phyloP scores from a whole-genome alignment of 371 early-diverging fungal species.

The Mortierella sp. region DNA sequence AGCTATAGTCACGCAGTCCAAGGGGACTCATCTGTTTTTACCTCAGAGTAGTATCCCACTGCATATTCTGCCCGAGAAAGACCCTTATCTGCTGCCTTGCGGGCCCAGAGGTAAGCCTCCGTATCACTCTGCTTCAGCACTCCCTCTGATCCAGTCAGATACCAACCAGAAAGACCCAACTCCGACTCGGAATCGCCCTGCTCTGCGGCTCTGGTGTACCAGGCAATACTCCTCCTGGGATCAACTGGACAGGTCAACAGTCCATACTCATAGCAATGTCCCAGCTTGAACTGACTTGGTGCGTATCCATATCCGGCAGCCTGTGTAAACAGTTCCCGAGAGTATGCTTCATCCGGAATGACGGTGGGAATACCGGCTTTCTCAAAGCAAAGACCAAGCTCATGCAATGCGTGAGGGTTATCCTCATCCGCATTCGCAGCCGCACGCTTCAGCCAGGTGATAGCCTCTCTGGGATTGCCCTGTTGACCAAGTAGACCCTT shows the following conservation, averaged over 20 bases:
- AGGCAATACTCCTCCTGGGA: slow-evolving; percentile 92
- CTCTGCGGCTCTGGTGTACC: slow-evolving; percentile 95
- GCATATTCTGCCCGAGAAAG: slow-evolving; percentile 90
- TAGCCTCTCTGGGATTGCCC: slow-evolving; percentile 84
- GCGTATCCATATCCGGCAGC: slow-evolving; percentile 95
- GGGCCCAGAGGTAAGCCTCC: slow-evolving; percentile 91
- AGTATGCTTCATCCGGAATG: slow-evolving; percentile 85
- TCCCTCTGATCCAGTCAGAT: slow-evolving; percentile 87
- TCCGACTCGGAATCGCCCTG: slow-evolving; percentile 86
- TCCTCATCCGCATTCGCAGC: slow-evolving; percentile 89
- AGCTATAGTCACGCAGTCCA: no score
- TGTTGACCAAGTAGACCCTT: slow-evolving; percentile 81
- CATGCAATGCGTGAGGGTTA: slow-evolving; percentile 94
- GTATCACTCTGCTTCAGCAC: slow-evolving; percentile 82
- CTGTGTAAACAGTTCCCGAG: slow-evolving; percentile 89
- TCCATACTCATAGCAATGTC: slow-evolving; percentile 95
- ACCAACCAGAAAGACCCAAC: slow-evolving; percentile 91
- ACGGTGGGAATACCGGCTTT: slow-evolving; percentile 81
- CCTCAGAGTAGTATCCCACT: slow-evolving; percentile 87
- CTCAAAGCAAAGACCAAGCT: slow-evolving; percentile 92
- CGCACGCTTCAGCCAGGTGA: slow-evolving; percentile 94
- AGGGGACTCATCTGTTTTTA: no score
- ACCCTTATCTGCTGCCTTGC: slow-evolving; percentile 86
- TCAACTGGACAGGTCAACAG: slow-evolving; percentile 87
- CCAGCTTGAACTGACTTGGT: slow-evolving; percentile 93